Evolutionary conservation across 768 basidiomycete genomes (phyloP), one percentile per base, ranked within the genome.

Genomic region (Phlegmacium glaucopus): DNA sequence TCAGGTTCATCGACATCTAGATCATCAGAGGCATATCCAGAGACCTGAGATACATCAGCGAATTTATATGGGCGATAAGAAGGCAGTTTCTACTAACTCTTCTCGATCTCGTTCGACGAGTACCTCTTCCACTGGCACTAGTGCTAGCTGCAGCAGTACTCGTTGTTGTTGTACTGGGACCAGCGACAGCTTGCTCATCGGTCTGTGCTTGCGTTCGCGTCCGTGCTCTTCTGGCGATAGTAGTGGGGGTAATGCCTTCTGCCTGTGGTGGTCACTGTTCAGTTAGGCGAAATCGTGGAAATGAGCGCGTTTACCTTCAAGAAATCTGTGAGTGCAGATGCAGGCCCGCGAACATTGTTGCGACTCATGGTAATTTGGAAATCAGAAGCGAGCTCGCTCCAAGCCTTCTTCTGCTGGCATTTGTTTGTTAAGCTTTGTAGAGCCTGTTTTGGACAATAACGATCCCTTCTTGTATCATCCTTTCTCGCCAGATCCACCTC

Each of bases 311-410:
- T 25, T 49, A 87, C 90, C 57, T 78, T 78, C 28, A 93, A 69
- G 54, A 87, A 93, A 52, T 90, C 87, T 29, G 90, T 91, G 10
- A 93, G 67, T 0, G 90, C 90, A 16, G 88, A 91, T 0, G 86
- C 81, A 2, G 91, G 90, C 0, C 91, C 90, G 10, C 85, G 79
- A 36, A 92, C 81, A 49, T 87, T 87, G 59, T 76, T 57, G 40
- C 15, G 11, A 10, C 39, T 40, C 39, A 40, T 40, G 11, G 39
- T 40, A 22, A 22, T 22, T 5, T 22, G 22, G 5, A 3, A 22
- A 22, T 22, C 2, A 22, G 22, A 22, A 22, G 5, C 22, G n/a
- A n/a, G n/a, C n/a, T n/a, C n/a, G n/a, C n/a, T n/a, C n/a, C n/a
- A n/a, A n/a, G n/a, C n/a, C n/a, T n/a, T n/a, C n/a, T n/a, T n/a